Percentiles rank a stretch among this genome's conserved stretches.
These are phyloP conservation scores for Aspergillus floridensis DNA, from an alignment of 2,329 filamentous ascomycete genomes.

Conservation along the genomic window DNA sequence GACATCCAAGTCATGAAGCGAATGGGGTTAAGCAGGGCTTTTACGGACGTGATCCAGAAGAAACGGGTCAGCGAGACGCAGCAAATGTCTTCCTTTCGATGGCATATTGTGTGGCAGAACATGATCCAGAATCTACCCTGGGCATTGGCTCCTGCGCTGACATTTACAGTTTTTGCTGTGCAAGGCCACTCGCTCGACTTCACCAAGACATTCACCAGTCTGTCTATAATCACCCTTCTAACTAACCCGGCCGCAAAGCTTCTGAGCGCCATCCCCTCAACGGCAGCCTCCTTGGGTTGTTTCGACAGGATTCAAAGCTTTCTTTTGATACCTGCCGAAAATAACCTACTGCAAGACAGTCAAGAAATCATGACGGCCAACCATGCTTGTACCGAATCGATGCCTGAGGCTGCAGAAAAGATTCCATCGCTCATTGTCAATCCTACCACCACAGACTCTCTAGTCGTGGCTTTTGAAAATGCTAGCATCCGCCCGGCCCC, in stretches of 20 bases:
- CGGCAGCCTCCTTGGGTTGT: constrained; percentile 13
- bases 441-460: too few species aligned
- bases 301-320: constrained; percentile 19
- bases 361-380: neutral
- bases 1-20: constrained; percentile 44
- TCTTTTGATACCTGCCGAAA: constrained; percentile 2
- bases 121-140: constrained; percentile 19
- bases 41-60: constrained; percentile 11
- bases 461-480: neutral
- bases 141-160: constrained; percentile 18
- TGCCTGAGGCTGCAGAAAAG: neutral
- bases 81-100: constrained; percentile 13
- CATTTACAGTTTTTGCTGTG: constrained; percentile 18
- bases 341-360: neutral
- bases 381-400: neutral
- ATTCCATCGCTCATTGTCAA: too few species aligned
- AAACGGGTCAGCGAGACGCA: constrained; percentile 11
- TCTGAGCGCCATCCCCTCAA: constrained; percentile 18
- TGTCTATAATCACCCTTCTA: constrained; percentile 24
- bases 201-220: constrained; percentile 20
- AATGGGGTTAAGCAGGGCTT: constrained; percentile 32
- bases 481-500: neutral
- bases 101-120: constrained; percentile 15
- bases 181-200: neutral
- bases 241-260: constrained; percentile 20